Evolutionary conservation across 1,284 basidiomycete species (phyloP), one percentile per base, ranked within the genome.

Genomic region (Moesziomyces antarcticus): DNA sequence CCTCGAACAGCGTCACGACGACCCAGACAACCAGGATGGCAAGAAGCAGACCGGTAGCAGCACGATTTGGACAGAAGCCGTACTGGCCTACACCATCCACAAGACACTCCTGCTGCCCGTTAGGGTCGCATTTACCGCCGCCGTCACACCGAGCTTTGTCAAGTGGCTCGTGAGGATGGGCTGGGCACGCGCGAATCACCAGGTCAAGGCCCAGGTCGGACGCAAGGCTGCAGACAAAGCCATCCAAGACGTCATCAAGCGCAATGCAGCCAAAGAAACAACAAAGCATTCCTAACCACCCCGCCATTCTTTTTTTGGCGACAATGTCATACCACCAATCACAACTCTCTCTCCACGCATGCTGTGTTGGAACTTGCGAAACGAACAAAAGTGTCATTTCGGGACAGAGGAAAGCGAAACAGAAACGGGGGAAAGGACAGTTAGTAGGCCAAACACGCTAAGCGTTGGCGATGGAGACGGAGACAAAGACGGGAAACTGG

Each of bases 51-150:
- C 2, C 35, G 30, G 42, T 27, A 55, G 27, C 49, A 24, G 58
- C 20, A 44, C 59, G 18, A 54, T 97, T 9, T 95, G 93, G 85
- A 94, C 95, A 37, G 97, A 97, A 89, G 85, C 94, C 43, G 89
- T 93, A 0, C 86, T 99, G 64, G 96, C 97, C 8, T 99, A 95
- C 84, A 92, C 92, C 9, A 90, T 99, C 56, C 96, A 99, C 88
- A 99, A 99, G 86, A 97, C 94, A 0, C 83, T 94, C 0, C 91
- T 98, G 80, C 84, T 98, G n/a, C 96, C 97, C 7, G 84, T 98
- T 21, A 87, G 97, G 22, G 89, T 97, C 0, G 95, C 93, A 0
- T 85, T 96, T 67, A 97, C 96, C 0, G 94, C 93, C 1, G 91
- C 90, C 0, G 86, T 94, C 62, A 97, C 94, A 1, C 95, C 95